Base-by-base conservation (phyloP, 768 basidiomycete genomes). In the Ephemerocybe angulata region DNA sequence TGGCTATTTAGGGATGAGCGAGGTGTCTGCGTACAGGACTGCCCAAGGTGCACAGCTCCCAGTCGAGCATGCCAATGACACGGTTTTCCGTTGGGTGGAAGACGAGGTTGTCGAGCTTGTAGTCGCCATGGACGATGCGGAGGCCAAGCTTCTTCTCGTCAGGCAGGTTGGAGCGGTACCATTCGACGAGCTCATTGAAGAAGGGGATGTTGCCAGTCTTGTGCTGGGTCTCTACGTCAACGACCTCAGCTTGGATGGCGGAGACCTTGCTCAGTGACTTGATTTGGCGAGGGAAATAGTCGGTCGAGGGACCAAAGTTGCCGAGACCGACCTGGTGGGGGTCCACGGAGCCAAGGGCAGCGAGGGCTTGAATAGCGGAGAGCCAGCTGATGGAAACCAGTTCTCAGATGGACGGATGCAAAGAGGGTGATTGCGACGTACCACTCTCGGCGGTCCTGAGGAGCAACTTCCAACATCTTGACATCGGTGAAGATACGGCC, bases 121-220 rank as follows among this genome's bases (percentile, higher is more conserved):
- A 98, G 70, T 99, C 96, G 25, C 96, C 96, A 66, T 98, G 96
- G 4, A 98, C 93, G 59, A 99, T 85, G n/a, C 90, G 84, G 52
- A 81, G 74, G 1, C 90, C 91, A 1, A 79, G 81, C 66, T 84
- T 84, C 58, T 66, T 73, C 70, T 95, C 93, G 62, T 91, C 83
- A 2, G 92, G 94, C 25, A 91, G 71, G 63, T 90, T 80, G 27
- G 70, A 67, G 56, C 75, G 71, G 69, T 93, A 97, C 91, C 90
- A 97, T 13, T 69, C 68, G 51, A 91, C 71, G 62, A 97, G 70
- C 59, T 87, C 84, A 43, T 83, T 73, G 67, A 88, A 88, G 52
- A 72, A 78, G 3, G 93, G 93, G 59, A 98, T 90, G 33, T 82
- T 74, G 12, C 92, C 93, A 21, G 76, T 76, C 35, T 72, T 71